phyloP scores from a whole-genome alignment of 1,139 yeast species.

The Kurtzmaniella quercitrusa region DNA sequence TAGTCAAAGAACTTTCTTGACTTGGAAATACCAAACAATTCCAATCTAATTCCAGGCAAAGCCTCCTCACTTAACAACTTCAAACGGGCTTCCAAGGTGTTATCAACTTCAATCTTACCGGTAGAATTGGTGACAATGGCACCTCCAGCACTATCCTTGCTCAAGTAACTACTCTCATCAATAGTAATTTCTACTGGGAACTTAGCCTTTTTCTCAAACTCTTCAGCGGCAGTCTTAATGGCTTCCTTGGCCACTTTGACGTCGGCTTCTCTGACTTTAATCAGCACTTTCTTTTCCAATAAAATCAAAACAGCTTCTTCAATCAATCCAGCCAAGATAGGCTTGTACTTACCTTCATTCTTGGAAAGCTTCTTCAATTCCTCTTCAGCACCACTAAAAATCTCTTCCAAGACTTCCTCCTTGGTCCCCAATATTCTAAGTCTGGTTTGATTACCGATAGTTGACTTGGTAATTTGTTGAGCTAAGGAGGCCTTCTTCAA shows the following conservation, averaged over 20 bases:
- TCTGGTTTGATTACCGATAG: conserved; percentile 92
- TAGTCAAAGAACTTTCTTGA: conserved; percentile 90
- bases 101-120: conserved; percentile 85
- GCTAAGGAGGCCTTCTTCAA: conserved; percentile 88
- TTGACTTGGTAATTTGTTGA: conserved; percentile 93
- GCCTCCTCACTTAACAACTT: conserved; percentile 77
- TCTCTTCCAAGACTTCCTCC: conserved; percentile 71
- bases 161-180: conserved; percentile 53
- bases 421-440: conserved; percentile 84
- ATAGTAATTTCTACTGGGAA: conserved; percentile 47
- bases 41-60: conserved; percentile 88
- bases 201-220: conserved; percentile 56
- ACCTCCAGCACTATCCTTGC: conserved; percentile 78
- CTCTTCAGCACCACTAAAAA: conserved; percentile 66
- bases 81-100: conserved; percentile 92
- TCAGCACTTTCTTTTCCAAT: conserved; percentile 62
- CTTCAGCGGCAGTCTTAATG: conserved; percentile 55
- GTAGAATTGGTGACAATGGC: conserved; percentile 62
- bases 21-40: conserved; percentile 82
- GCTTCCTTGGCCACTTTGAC: conserved; percentile 61
- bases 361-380: conserved; percentile 54
- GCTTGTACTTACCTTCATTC: conserved; percentile 54
- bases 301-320: conserved; percentile 78
- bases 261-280: conserved; percentile 71
- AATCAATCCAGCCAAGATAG: conserved; percentile 70